Evolutionary conservation across 2,329 filamentous ascomycete genomes (phyloP).

Genomic region (Pseudogymnoascus sp.): DNA sequence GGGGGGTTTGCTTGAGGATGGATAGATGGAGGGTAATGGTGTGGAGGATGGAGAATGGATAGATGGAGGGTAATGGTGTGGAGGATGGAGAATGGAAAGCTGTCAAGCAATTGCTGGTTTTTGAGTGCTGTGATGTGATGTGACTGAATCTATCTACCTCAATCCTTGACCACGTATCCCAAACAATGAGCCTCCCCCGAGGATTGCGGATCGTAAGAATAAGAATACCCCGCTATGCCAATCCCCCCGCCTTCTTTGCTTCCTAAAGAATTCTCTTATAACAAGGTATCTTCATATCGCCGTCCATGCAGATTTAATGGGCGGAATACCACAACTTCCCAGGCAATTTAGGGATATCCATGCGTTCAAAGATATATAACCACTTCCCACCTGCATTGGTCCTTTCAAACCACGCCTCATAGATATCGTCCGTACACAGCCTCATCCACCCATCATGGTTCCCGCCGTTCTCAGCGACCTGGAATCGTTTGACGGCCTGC

Average conservation of each 20-base stretch:
- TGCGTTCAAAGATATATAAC: not conserved
- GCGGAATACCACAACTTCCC: not conserved
- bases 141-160: not conserved
- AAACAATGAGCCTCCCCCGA: no score
- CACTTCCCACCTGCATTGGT: not conserved
- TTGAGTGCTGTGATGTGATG: not conserved
- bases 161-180: not conserved
- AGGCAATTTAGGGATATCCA: not conserved
- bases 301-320: not conserved
- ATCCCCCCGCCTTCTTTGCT: not conserved
- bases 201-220: no score
- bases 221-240: no score
- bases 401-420: not conserved
- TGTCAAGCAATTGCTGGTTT: not conserved
- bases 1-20: not conserved
- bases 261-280: not conserved
- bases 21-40: not conserved
- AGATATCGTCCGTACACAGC: not conserved
- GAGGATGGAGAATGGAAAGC: not conserved
- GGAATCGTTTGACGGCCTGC: not conserved
- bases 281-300: not conserved
- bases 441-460: conserved; percentile 4
- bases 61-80: not conserved
- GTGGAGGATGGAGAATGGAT: not conserved
- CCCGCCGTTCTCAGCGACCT: not conserved